Conservation (phyloP, 306 rosid species). For the Chamaecrista fasciculata region DNA sequence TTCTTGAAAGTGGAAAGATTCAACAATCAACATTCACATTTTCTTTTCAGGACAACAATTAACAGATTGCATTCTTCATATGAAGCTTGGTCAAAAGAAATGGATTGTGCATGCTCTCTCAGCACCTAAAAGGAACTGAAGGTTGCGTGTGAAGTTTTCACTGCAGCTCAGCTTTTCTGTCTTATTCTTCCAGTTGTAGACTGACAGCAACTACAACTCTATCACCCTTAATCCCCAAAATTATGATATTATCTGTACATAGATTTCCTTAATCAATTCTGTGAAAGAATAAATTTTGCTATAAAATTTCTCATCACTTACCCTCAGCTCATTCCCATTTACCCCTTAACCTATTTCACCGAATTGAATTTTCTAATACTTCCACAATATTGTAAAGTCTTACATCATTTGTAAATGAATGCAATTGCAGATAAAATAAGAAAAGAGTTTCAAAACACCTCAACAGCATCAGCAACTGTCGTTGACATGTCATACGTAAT, state of each 20-base stretch:
- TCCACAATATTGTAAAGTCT: neutral
- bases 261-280: neutral
- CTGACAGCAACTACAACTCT: neutral
- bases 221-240: neutral
- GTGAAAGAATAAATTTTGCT: neutral
- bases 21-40: neutral
- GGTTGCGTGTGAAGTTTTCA: neutral
- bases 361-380: neutral
- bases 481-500: conserved; percentile 84
- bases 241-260: neutral
- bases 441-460: conserved; percentile 48
- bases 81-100: conserved; percentile 6
- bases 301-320: conserved; percentile 1
- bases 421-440: conserved; percentile 13
- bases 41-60: neutral
- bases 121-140: neutral
- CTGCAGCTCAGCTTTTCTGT: neutral
- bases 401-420: conserved; percentile 13
- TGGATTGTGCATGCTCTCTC: neutral
- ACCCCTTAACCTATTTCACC: neutral
- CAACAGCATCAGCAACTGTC: conserved; percentile 88
- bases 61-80: neutral
- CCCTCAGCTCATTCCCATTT: neutral
- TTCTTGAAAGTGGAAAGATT: conserved; percentile 1
- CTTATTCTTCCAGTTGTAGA: neutral